A percentile compares a stretch with the other conserved stretches of the same genome.
phyloP scores from a whole-genome alignment of 2,329 filamentous ascomycete species.

The Fusarium albosuccineum region DNA sequence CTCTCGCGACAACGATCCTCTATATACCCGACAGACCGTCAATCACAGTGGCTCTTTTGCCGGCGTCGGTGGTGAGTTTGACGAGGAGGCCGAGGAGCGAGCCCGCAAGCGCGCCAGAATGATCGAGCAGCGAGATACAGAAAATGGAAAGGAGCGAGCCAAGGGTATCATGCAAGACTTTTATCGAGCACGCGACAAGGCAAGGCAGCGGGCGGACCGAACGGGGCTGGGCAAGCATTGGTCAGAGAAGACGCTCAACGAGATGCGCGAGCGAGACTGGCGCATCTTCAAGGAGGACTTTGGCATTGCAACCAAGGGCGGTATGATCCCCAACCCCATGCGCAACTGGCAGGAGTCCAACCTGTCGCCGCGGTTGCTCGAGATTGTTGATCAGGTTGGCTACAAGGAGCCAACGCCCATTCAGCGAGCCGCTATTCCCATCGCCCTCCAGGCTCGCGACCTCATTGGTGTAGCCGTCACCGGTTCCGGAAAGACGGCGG shows the following conservation, averaged over 20 bases:
- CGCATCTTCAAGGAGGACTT: constrained; percentile 99
- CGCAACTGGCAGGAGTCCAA: constrained; percentile 90
- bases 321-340: constrained; percentile 94
- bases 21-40: constrained; percentile 66
- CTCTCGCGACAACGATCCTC: constrained; percentile 73
- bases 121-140: constrained; percentile 79
- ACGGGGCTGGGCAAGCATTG: constrained; percentile 91
- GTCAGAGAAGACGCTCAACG: constrained; percentile 90
- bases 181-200: constrained; percentile 72
- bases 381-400: constrained; percentile 86
- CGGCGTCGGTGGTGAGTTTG: constrained; percentile 63
- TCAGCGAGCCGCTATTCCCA: constrained; percentile 94
- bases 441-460: constrained; percentile 91
- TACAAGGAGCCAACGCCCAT: constrained; percentile 94
- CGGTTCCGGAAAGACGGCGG: constrained; percentile 97
- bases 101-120: constrained; percentile 73
- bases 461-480: constrained; percentile 98
- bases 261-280: constrained; percentile 99
- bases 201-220: constrained; percentile 78
- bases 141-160: constrained; percentile 82
- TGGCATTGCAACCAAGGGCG: constrained; percentile 94
- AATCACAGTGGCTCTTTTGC: constrained; percentile 57
- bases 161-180: constrained; percentile 84
- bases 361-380: constrained; percentile 80
- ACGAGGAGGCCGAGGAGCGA: constrained; percentile 68